Conservation (phyloP, 352 stramenopile species). For the Globisporangium middletonii region DNA sequence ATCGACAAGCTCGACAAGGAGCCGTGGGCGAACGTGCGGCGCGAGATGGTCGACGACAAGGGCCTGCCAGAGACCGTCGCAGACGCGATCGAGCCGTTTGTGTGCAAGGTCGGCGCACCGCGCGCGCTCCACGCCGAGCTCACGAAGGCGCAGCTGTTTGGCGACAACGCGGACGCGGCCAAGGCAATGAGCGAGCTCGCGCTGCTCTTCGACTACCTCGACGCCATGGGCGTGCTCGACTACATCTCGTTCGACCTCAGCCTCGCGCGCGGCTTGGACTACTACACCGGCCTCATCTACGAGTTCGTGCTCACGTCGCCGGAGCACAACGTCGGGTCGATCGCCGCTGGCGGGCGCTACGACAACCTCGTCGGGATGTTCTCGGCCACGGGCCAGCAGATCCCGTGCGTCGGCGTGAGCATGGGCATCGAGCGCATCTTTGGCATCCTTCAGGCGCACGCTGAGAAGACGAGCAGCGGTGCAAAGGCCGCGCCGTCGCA, state of each 20-base stretch:
- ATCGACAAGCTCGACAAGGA: conserved; percentile 99
- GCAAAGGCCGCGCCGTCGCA: conserved; percentile 47
- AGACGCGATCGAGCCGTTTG: conserved; percentile 94
- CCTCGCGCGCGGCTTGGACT: conserved; percentile 96
- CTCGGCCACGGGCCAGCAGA: conserved; percentile 91
- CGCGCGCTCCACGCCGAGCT: conserved; percentile 82
- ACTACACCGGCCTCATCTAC: conserved; percentile 99
- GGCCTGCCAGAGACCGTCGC: conserved; percentile 87
- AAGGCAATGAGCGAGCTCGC: conserved; percentile 90
- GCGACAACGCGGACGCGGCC: conserved; percentile 79
- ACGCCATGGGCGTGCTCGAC: conserved; percentile 95
- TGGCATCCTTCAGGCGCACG: conserved; percentile 95
- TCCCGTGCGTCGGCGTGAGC: conserved; percentile 97
- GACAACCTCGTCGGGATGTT: conserved; percentile 99
- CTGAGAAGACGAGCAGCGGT: conserved; percentile 46
- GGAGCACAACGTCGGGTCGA: conserved; percentile 93
- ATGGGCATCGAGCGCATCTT: conserved; percentile 99
- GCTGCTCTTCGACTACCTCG: conserved; percentile 96
- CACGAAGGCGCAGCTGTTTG: conserved; percentile 82
- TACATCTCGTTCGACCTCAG: conserved; percentile 96
- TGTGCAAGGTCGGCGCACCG: conserved; percentile 86
- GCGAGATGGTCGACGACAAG: conserved; percentile 98
- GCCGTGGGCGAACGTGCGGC: conserved; percentile 84
- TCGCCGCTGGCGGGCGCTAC: conserved; percentile 96
- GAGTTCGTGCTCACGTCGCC: conserved; percentile 93